Evolutionary conservation across 2,329 filamentous ascomycete species (phyloP), one percentile per base, ranked within the genome.

Genomic region (Alternaria arborescens): DNA sequence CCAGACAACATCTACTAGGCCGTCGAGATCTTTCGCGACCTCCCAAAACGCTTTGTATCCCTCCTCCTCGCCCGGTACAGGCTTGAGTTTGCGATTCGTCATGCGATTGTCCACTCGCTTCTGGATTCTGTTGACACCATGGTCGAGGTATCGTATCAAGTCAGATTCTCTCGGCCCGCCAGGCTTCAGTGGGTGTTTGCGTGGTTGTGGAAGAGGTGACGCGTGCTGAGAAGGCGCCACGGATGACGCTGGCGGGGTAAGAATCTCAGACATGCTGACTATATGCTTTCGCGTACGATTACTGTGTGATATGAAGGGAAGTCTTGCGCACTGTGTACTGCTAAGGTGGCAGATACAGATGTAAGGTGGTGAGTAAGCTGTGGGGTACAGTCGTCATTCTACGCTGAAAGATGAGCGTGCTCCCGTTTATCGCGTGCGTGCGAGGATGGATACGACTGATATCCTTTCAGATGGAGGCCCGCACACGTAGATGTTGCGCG

Each of bases 1-100:
- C 94, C 94, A 98, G 5, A 97, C 80, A 8, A 96, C 86, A 76
- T 96, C 90, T 16, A 97, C 80, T 12, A 97, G 76, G 6, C 84
- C 84, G 57, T 94, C 91, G 1, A 97, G 78, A 71, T 97, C 93
- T 58, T 82, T 86, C 55, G 88, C 92, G 5, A 93, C 86, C 71
- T 94, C 89, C 51, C 82, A 83, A 75, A 94, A 91, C 52, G 79
- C 86, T 55, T 82, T 81, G 65, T 89, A 90, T 2, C 86, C 86
- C 34, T 78, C 76, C 5, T 80, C 80, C 14, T 77, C 74, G 28
- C 75, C 74, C 6, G 61, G 55, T 18, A 62, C 57, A n/a, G 55
- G 62, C 74, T 85, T 86, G 22, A 82, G 83, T 73, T 85, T 64
- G 82, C 79, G 65, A 82, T 85, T 67, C 8, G 71, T 72, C 12